phyloP scores from a whole-genome alignment of 192 early-diverging fungal genomes.

The Globomyces pollinis-pini region DNA sequence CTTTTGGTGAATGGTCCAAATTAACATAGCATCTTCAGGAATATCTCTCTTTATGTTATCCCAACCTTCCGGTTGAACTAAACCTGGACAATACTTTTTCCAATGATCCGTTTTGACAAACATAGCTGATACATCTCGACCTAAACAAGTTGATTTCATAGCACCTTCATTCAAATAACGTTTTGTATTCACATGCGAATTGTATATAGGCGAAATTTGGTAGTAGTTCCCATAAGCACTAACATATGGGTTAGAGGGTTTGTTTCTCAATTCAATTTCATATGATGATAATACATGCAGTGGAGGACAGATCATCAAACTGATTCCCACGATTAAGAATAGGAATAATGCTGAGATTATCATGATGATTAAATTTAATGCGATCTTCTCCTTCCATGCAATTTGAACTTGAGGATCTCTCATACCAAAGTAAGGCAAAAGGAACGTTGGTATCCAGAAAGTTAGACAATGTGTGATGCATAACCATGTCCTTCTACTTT shows the following conservation, averaged over 20 bases:
- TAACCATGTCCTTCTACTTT: conserved; percentile 4
- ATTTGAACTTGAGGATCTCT: conserved; percentile 69
- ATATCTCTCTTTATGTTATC: no score
- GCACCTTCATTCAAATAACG: no score
- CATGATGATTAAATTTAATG: conserved; percentile 83
- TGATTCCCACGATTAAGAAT: conserved; percentile 64
- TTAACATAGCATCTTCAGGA: no score
- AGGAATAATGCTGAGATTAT: conserved; percentile 74
- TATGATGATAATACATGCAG: neutral
- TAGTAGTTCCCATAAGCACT: conserved; percentile 16
- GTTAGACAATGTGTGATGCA: conserved; percentile 48
- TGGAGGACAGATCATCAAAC: conserved; percentile 69
- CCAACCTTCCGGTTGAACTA: neutral
- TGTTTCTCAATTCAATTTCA: neutral
- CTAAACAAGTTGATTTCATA: conserved; percentile 27
- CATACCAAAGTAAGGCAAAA: conserved; percentile 68
- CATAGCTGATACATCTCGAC: conserved; percentile 34
- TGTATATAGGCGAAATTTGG: neutral
- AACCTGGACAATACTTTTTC: conserved; percentile 13
- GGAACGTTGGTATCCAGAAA: conserved; percentile 62
- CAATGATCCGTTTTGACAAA: conserved; percentile 24
- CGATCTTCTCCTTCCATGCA: conserved; percentile 97
- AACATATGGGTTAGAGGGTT: no score
- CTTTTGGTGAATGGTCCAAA: no score
- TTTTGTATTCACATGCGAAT: neutral